These are phyloP conservation scores for Exophiala phaeomuriformis DNA, from an alignment of 2,329 filamentous ascomycete species.

Conservation along the genomic window DNA sequence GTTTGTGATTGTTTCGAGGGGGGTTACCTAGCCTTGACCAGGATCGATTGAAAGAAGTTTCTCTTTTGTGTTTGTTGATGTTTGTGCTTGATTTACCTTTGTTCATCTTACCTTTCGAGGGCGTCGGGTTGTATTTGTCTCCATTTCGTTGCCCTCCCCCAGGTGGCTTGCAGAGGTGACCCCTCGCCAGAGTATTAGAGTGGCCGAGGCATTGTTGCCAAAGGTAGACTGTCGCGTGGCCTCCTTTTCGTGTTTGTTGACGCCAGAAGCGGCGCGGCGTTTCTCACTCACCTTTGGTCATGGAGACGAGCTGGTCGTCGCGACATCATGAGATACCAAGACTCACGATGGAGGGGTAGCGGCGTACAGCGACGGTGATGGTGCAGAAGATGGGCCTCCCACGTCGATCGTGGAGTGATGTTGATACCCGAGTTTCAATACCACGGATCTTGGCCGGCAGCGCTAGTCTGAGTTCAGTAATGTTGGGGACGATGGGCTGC, in stretches of 20 bases:
- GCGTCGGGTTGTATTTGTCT: slow-evolving; percentile 3
- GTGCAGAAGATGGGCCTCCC: neutral
- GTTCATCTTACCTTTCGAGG: neutral
- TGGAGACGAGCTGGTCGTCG: neutral
- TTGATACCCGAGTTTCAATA: neutral
- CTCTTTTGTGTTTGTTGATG: too few relatives aligned
- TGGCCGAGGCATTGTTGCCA: neutral
- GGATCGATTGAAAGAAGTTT: too few relatives aligned
- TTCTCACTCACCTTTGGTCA: slow-evolving; percentile 2
- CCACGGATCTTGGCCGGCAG: neutral
- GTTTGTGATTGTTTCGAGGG: neutral
- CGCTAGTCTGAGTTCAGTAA: neutral
- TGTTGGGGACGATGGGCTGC: too few relatives aligned
- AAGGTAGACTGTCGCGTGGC: neutral
- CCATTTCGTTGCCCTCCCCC: neutral
- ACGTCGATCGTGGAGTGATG: slow-evolving; percentile 2
- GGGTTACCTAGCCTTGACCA: neutral
- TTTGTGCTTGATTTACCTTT: neutral
- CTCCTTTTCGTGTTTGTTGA: neutral
- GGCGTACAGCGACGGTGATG: neutral
- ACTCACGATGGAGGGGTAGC: neutral
- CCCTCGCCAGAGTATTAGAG: neutral
- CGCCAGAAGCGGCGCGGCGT: slow-evolving; percentile 9
- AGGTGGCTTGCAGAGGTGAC: neutral
- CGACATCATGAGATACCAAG: slow-evolving; percentile 6